Evolutionary conservation across 139 green algal species (phyloP).

Genomic region (Volvox africanus): DNA sequence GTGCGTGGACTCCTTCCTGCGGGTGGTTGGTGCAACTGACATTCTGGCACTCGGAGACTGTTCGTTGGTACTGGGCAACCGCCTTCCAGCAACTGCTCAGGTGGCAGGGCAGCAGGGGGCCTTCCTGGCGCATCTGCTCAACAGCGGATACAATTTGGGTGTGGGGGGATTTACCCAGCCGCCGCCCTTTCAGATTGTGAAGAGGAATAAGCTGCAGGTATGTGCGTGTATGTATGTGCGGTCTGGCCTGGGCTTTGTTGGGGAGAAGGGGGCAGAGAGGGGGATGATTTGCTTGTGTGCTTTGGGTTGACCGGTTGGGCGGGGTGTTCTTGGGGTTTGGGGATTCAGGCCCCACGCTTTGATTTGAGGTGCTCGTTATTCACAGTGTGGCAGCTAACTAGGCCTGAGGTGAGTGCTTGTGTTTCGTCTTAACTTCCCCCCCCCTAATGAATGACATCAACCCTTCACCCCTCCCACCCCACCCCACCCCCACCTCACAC

Average conservation of each 20-base stretch:
- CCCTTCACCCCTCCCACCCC: not conserved
- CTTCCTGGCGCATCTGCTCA: conserved; percentile 72
- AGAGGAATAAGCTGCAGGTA: conserved; percentile 15
- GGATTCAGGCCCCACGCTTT: too few species aligned
- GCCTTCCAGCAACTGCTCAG: conserved; percentile 76
- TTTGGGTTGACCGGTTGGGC: too few species aligned
- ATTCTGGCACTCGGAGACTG: conserved; percentile 77
- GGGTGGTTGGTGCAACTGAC: conserved; percentile 73
- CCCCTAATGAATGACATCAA: too few species aligned
- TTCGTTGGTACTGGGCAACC: conserved; percentile 56
- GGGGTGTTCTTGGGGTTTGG: not conserved
- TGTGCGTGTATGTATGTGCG: too few species aligned
- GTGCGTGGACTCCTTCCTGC: conserved; percentile 77
- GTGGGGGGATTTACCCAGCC: conserved; percentile 50
- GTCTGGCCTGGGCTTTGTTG: too few species aligned
- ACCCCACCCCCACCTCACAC: not conserved
- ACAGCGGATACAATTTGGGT: conserved; percentile 61
- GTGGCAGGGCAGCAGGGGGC: conserved; percentile 67
- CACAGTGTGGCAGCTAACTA: too few species aligned
- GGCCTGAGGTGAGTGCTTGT: too few species aligned
- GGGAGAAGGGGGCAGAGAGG: too few species aligned
- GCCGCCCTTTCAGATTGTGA: conserved; percentile 37
- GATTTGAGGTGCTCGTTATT: not conserved
- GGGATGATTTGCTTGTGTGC: too few species aligned
- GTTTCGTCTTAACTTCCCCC: too few species aligned